These are phyloP conservation scores for Sungouiozyma ichnusensis DNA, from an alignment of 805 yeast species.

Conservation along the genomic window DNA sequence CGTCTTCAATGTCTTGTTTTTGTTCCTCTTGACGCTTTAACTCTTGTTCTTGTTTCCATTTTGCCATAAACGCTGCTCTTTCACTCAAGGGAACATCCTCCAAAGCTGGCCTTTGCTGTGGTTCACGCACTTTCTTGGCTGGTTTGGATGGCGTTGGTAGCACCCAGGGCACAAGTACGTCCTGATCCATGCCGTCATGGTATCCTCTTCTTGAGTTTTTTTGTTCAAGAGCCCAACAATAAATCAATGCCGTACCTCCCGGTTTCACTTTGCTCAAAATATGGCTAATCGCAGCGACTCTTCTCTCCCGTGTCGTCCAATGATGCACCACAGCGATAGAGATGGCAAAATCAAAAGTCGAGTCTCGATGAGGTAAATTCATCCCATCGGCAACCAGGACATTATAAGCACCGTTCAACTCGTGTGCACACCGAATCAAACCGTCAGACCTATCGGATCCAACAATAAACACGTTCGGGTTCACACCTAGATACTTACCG, in stretches of 20 bases:
- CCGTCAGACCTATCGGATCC: slow-evolving; percentile 73
- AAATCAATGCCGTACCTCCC: slow-evolving; percentile 67
- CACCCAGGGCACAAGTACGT: slow-evolving; percentile 94
- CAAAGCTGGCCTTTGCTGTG: slow-evolving; percentile 20
- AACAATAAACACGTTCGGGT: slow-evolving; percentile 53
- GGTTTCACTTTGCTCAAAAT: slow-evolving; percentile 47
- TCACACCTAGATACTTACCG: slow-evolving; percentile 78
- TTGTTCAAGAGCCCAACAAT: slow-evolving; percentile 97
- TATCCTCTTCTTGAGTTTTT: slow-evolving; percentile 81
- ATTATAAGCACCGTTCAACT: slow-evolving; percentile 34
- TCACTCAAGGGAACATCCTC: slow-evolving; percentile 19
- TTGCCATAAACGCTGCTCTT: slow-evolving; percentile 19
- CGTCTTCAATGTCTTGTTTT: slow-evolving; percentile 16
- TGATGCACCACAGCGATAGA: slow-evolving; percentile 95
- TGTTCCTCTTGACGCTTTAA: slow-evolving; percentile 10
- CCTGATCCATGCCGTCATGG: slow-evolving; percentile 85
- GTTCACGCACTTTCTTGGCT: slow-evolving; percentile 4
- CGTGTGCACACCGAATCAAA: slow-evolving; percentile 51
- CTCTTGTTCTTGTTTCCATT: slow-evolving; percentile 24
- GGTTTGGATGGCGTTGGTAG: slow-evolving; percentile 34
- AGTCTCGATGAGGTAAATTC: slow-evolving; percentile 42
- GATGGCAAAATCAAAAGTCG: slow-evolving; percentile 67
- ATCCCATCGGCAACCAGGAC: slow-evolving; percentile 77
- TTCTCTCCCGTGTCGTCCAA: slow-evolving; percentile 73
- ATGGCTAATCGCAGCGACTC: slow-evolving; percentile 64